phyloP scores from a whole-genome alignment of 345 rosid genomes.

The Populus simonii region DNA sequence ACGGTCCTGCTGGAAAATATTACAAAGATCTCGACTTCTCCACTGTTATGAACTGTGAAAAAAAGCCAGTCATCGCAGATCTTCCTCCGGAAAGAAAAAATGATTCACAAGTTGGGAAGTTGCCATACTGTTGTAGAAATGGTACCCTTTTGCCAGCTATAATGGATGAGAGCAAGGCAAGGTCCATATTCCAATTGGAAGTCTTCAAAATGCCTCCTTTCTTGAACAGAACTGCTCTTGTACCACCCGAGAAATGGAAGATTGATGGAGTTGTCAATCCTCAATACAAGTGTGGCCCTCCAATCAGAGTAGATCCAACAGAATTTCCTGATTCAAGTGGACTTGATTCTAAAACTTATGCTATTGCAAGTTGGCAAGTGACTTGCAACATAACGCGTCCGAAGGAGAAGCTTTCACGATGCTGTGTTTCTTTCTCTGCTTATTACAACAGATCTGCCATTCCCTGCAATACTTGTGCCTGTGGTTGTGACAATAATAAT shows the following conservation, averaged over 20 bases:
- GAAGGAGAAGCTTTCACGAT: slow-evolving; percentile 48
- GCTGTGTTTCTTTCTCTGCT: slow-evolving; percentile 96
- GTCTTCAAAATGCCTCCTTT: slow-evolving; percentile 82
- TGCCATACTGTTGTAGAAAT: slow-evolving; percentile 77
- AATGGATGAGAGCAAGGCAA: slow-evolving; percentile 61
- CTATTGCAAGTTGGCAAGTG: slow-evolving; percentile 75
- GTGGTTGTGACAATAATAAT: slow-evolving; percentile 48
- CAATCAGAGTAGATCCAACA: slow-evolving; percentile 66
- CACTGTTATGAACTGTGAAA: slow-evolving; percentile 59
- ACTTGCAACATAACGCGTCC: slow-evolving; percentile 79
- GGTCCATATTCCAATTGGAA: slow-evolving; percentile 64
- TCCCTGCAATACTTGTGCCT: slow-evolving; percentile 92
- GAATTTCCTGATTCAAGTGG: slow-evolving; percentile 75
- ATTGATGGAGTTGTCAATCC: slow-evolving; percentile 64
- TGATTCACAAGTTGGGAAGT: slow-evolving; percentile 56
- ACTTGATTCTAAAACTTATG: slow-evolving; percentile 40
- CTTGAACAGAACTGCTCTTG: slow-evolving; percentile 54
- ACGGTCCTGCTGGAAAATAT: slow-evolving; percentile 58
- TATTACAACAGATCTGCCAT: slow-evolving; percentile 69
- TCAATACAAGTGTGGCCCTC: slow-evolving; percentile 67
- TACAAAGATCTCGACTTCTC: slow-evolving; percentile 68
- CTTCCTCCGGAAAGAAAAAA: slow-evolving; percentile 52
- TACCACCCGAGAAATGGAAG: slow-evolving; percentile 75
- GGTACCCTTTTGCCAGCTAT: slow-evolving; percentile 61
- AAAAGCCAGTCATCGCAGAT: slow-evolving; percentile 65